Evolutionary conservation across 179 eudicot genomes (phyloP).

Genomic region (Gypsophila paniculata): DNA sequence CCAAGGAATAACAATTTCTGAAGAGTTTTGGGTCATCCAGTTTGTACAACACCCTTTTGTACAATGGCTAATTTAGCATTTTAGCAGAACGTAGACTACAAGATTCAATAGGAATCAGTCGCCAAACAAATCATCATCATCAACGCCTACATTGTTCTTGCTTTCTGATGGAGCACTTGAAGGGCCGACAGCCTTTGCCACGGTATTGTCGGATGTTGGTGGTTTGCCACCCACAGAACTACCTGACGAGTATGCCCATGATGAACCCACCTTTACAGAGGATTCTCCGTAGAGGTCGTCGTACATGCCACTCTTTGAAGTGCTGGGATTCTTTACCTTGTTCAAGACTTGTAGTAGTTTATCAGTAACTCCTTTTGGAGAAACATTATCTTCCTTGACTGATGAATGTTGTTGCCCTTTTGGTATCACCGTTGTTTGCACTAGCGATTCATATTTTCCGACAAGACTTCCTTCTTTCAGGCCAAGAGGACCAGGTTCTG

Average conservation of each 20-base stretch:
- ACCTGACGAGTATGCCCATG: slow-evolving; percentile 74
- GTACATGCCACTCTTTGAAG: slow-evolving; percentile 64
- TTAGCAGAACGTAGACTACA: slow-evolving; percentile 8
- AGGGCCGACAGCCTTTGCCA: slow-evolving; percentile 22
- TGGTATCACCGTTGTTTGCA: slow-evolving; percentile 79
- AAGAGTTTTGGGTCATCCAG: too few species aligned
- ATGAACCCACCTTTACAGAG: slow-evolving; percentile 64
- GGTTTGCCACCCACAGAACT: slow-evolving; percentile 32
- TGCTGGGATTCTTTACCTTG: slow-evolving; percentile 63
- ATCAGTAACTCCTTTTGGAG: slow-evolving; percentile 71
- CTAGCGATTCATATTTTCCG: slow-evolving; percentile 90
- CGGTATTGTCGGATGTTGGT: slow-evolving; percentile 32
- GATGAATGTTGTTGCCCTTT: slow-evolving; percentile 60
- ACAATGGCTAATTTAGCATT: slow-evolving; percentile 4
- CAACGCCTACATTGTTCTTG: slow-evolving; percentile 22
- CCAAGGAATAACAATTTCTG: too few species aligned
- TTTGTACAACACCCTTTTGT: too few species aligned
- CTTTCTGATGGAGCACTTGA: slow-evolving; percentile 29
- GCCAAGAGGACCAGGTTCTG: slow-evolving; percentile 93
- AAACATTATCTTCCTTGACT: slow-evolving; percentile 45
- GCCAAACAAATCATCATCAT: slow-evolving; percentile 70
- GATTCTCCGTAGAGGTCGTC: slow-evolving; percentile 86
- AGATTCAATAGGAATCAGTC: slow-evolving; percentile 35
- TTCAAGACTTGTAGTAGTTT: slow-evolving; percentile 71
- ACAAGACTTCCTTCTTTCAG: slow-evolving; percentile 98